Evolutionary conservation across 148 eudicot genomes (phyloP), one percentile per base, ranked within the genome.

Genomic region (Agrostemma githago): DNA sequence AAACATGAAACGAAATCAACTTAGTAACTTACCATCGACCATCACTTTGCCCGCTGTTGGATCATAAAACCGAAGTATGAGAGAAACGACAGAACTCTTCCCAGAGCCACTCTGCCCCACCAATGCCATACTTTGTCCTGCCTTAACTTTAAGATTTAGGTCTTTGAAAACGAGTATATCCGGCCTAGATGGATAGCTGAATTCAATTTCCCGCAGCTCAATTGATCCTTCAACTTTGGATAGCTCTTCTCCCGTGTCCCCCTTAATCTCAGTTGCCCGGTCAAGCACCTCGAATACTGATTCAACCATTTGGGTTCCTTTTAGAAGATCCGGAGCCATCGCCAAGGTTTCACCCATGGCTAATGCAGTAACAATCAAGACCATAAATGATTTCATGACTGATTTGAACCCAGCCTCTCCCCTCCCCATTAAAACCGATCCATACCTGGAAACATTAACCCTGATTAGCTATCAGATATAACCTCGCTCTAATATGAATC

Each of bases 101-200:
- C 99, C 99, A 0, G 99, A 96, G 8, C 99, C 97, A 76, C 99
- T 96, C 75, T 89, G 96, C 43, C 99, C 99, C 14, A 90, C 99
- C 15, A 96, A 78, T 8, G 99, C 99, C 92, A 96, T 92, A 79
- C 92, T 90, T 69, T 87, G 79, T 59, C 99, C 97, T 11, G 92
- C 86, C 19, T 76, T 80, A 11, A 96, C 90, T 72, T 67, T 84
- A 5, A 96, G 82, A 71, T 88, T 78, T 15, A 96, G 85, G 84
- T 85, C 90, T 74, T 80, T 84, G 81, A 96, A 96, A 72, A 92
- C 84, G 37, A 68, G 40, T 11, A 86, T 89, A 64, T 90, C 92
- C 15, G 97, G 96, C 79, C 99, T 90, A 20, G 99, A 86, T 58
- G 99, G 99, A 75, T 96, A 92, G 83, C 85, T 79, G 78, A 96